These are phyloP conservation scores for Clonostachys solani DNA, from an alignment of 2,329 filamentous ascomycete species.

Conservation along the genomic window DNA sequence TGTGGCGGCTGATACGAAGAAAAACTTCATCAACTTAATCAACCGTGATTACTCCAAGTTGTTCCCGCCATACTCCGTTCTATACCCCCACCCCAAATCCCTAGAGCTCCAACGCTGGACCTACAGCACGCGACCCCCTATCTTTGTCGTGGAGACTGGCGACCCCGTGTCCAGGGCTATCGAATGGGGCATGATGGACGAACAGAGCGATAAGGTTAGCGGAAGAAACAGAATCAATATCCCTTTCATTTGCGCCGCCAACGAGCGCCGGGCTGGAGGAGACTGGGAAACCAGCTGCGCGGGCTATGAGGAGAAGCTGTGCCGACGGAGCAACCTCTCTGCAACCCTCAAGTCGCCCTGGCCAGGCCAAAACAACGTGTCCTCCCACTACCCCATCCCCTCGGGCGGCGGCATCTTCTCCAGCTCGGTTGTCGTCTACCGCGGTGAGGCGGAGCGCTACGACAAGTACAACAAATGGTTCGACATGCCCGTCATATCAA, in stretches of 20 bases:
- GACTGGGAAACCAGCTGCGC: constrained; percentile 67
- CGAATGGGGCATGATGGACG: constrained; percentile 41
- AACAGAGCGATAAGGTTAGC: constrained; percentile 22
- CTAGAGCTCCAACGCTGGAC: constrained; percentile 31
- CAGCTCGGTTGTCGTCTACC: constrained; percentile 67
- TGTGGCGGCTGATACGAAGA: constrained; percentile 70
- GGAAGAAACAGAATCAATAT: constrained; percentile 35
- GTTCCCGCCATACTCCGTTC: constrained; percentile 55
- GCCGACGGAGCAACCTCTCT: constrained; percentile 69
- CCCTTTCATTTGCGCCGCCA: constrained; percentile 69
- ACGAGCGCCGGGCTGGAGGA: constrained; percentile 73
- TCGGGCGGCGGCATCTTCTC: constrained; percentile 67
- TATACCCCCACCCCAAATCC: constrained; percentile 46
- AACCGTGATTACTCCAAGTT: constrained; percentile 47
- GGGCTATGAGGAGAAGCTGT: constrained; percentile 61
- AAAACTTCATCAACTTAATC: constrained; percentile 63
- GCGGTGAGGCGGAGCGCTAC: constrained; percentile 65
- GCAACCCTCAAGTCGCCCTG: constrained; percentile 62
- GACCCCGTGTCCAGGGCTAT: constrained; percentile 60
- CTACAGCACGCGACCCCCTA: constrained; percentile 30
- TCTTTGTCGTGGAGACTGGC: constrained; percentile 45
- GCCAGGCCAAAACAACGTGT: constrained; percentile 28
- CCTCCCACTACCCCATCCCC: constrained; percentile 66
- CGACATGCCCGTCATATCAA: constrained; percentile 67
- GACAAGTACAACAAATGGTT: constrained; percentile 50